phyloP scores from a whole-genome alignment of 345 rosid species.

The Brassica rapa region DNA sequence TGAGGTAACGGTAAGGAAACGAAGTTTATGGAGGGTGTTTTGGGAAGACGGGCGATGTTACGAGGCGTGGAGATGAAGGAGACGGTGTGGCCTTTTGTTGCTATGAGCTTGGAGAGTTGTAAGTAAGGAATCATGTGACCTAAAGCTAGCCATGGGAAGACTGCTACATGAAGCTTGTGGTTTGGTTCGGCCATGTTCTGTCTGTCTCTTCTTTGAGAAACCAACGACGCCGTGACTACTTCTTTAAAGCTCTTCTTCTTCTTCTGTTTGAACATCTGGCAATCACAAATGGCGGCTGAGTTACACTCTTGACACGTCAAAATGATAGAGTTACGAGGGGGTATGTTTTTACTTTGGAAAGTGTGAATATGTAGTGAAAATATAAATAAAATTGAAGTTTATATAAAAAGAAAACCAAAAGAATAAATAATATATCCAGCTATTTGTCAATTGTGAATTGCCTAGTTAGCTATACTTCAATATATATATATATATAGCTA shows the following conservation, averaged over 20 bases:
- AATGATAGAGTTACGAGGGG: neutral
- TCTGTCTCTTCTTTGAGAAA: neutral
- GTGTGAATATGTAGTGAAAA: constrained; percentile 2
- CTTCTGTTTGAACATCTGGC: neutral
- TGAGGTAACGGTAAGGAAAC: neutral
- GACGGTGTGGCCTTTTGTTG: neutral
- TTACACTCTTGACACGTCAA: neutral
- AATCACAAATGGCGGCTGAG: neutral
- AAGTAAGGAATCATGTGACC: constrained; percentile 7
- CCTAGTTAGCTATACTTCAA: too few relatives aligned
- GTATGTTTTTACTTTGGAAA: neutral
- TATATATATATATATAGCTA: too few relatives aligned
- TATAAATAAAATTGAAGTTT: neutral
- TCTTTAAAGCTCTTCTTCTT: neutral
- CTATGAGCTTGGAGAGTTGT: constrained; percentile 2
- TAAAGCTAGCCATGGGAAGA: constrained; percentile 9
- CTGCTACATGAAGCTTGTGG: neutral
- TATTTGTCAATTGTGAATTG: too few relatives aligned
- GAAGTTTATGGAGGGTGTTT: constrained; percentile 3
- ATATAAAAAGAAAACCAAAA: too few relatives aligned
- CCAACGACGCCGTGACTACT: neutral
- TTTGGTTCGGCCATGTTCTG: neutral
- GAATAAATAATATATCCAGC: too few relatives aligned
- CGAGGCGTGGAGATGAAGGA: constrained; percentile 10
- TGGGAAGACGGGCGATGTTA: neutral